Evolutionary conservation across 2,329 filamentous ascomycete species (phyloP), one percentile per base, ranked within the genome.

Genomic region (Neocucurbitaria cava): DNA sequence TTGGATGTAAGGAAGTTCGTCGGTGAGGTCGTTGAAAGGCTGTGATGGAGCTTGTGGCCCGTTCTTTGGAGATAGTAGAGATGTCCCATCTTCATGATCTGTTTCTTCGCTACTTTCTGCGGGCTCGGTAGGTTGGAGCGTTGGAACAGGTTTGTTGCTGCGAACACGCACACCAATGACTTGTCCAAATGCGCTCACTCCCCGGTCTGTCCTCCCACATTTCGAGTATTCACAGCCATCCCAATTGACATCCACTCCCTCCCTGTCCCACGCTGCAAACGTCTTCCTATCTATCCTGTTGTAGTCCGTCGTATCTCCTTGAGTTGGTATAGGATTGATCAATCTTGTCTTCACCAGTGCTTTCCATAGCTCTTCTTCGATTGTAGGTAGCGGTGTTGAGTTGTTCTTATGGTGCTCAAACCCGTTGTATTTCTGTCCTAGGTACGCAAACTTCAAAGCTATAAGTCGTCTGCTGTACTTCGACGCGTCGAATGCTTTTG

Each of bases 121-220:
- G 28, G 49, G 46, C 13, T 36, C 13, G 24, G 56, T 45, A 31
- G 51, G 5, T 30, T 51, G 49, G 24, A 42, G 45, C 47, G 53
- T 70, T 21, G 65, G 77, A 46, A 88, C 70, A 1, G 91, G 91
- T 62, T 85, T 81, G 66, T 89, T 90, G 76, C 93, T 97, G 71
- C 94, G 83, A 15, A 99, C 88, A 50, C 89, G 81, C 36, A 99
- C 78, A 0, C 88, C 90, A 69, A 99, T 87, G 52, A 99, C 95
- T 79, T 99, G 95, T 0, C 95, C 95, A 78, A 99, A 99, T 3
- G 95, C 93, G 76, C 92, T 97, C 31, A 99, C 95, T 11, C 95
- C 95, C 49, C 87, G 84, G 73, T 99, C 95, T 17, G 95, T 99
- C 59, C 95, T 84, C 1, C 95, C 95, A 70, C 94, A 97, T 76